Conservation (phyloP, 2,329 filamentous ascomycete genomes). For the Verticillium isaacii region DNA sequence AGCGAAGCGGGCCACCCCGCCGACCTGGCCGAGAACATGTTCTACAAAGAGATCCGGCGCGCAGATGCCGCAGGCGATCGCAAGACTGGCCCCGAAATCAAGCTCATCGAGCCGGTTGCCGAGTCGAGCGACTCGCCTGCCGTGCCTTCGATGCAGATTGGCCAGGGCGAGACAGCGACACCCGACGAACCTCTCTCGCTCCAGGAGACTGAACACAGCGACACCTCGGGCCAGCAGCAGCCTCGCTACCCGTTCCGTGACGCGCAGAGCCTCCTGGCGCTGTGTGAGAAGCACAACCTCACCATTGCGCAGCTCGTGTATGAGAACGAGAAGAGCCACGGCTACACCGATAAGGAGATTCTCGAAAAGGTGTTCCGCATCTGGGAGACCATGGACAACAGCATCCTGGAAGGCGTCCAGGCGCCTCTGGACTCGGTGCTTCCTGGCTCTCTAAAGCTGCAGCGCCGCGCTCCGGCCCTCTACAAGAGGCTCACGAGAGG, state of each 20-base stretch:
- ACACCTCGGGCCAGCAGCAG: constrained; percentile 17
- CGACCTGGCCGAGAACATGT: constrained; percentile 47
- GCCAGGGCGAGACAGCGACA: neutral
- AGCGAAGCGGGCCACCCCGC: constrained; percentile 30
- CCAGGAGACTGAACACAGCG: neutral
- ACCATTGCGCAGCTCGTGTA: constrained; percentile 48
- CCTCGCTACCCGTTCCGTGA: constrained; percentile 44
- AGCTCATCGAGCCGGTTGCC: constrained; percentile 19
- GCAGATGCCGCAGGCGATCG: constrained; percentile 41
- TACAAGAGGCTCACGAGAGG: constrained; percentile 40
- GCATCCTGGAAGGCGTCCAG: constrained; percentile 44
- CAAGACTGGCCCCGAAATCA: constrained; percentile 37
- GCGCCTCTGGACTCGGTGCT: constrained; percentile 34
- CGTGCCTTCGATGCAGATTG: neutral
- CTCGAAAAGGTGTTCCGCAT: constrained; percentile 40
- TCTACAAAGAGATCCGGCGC: constrained; percentile 45
- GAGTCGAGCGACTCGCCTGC: constrained; percentile 2
- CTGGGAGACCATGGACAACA: constrained; percentile 48
- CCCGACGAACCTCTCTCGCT: constrained; percentile 1
- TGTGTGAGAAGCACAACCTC: constrained; percentile 45
- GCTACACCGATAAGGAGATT: constrained; percentile 44
- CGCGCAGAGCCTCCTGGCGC: constrained; percentile 36
- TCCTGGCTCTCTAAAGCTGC: constrained; percentile 42
- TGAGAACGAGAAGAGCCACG: constrained; percentile 47
- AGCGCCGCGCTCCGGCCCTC: constrained; percentile 39